phyloP scores from a whole-genome alignment of 2,329 filamentous ascomycete species.

The Sclerotinia trifoliorum region DNA sequence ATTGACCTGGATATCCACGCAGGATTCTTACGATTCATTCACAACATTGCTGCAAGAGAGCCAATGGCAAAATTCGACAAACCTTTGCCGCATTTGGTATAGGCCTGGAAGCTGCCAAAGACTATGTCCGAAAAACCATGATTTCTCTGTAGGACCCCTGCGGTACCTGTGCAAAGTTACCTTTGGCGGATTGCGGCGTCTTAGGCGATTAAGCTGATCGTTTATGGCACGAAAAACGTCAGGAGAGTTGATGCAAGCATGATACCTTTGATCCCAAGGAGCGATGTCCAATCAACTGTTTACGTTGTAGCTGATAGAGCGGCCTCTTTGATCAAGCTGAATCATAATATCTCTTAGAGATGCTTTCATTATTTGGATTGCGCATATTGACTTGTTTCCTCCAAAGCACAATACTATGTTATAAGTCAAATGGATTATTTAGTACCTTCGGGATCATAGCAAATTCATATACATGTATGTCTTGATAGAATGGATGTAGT shows the following conservation, averaged over 20 bases:
- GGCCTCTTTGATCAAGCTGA: slow-evolving; percentile 23
- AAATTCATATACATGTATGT: no score
- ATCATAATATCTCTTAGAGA: neutral
- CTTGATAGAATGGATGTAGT: no score
- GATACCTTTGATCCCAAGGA: slow-evolving; percentile 25
- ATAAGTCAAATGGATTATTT: neutral
- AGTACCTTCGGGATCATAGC: neutral
- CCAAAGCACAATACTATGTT: no score
- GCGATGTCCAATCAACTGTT: slow-evolving; percentile 25
- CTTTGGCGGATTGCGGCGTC: slow-evolving; percentile 26
- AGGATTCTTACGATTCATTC: slow-evolving; percentile 41
- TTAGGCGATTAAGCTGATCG: slow-evolving; percentile 25
- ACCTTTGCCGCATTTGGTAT: neutral
- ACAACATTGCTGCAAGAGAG: slow-evolving; percentile 38
- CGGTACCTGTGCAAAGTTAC: slow-evolving; percentile 29
- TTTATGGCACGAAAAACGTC: slow-evolving; percentile 27
- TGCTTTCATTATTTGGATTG: neutral
- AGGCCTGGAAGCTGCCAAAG: slow-evolving; percentile 9
- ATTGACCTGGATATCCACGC: slow-evolving; percentile 45
- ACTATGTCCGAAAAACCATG: neutral
- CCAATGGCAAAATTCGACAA: slow-evolving; percentile 24
- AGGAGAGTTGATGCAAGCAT: slow-evolving; percentile 32
- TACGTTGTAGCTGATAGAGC: slow-evolving; percentile 31
- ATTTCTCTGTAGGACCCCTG: slow-evolving; percentile 23
- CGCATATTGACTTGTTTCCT: neutral